Evolutionary conservation across 306 rosid genomes (phyloP).

Genomic region (Oemleria cerasiformis): DNA sequence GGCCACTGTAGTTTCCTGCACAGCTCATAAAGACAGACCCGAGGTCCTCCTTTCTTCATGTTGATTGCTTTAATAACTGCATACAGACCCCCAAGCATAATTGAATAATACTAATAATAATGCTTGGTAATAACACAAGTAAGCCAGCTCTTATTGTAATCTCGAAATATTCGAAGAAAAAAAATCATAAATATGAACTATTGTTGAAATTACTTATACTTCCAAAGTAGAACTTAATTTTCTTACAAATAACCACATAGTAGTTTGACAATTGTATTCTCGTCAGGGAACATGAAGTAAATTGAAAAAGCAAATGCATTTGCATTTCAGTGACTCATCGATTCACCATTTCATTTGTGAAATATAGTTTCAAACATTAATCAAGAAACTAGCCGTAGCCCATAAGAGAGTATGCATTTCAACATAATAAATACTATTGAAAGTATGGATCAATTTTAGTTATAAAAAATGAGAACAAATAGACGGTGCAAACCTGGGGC

Average conservation of each 20-base stretch:
- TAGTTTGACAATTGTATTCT: neutral
- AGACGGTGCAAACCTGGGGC: slow-evolving; percentile 53
- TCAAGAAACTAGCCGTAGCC: neutral
- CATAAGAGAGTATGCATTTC: neutral
- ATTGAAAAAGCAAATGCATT: neutral
- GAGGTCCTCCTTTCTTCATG: slow-evolving; percentile 89
- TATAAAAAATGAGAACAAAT: slow-evolving; percentile 8
- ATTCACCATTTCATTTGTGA: neutral
- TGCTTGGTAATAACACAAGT: neutral
- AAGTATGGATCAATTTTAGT: neutral
- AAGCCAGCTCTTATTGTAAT: neutral
- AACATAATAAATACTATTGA: too few species aligned
- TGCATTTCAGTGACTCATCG: neutral
- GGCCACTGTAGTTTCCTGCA: slow-evolving; percentile 84
- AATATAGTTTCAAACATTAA: neutral
- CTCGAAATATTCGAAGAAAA: too few species aligned
- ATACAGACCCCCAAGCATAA: neutral
- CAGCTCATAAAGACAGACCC: slow-evolving; percentile 49
- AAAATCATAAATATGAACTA: too few species aligned
- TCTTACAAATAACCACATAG: too few species aligned
- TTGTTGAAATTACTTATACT: too few species aligned
- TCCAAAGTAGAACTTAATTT: too few species aligned
- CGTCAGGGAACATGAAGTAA: neutral
- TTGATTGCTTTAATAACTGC: slow-evolving; percentile 53
- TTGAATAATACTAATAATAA: neutral